These are phyloP conservation scores for Ajuga chamaepitys DNA, from an alignment of 257 asterid genomes.

Conservation along the genomic window DNA sequence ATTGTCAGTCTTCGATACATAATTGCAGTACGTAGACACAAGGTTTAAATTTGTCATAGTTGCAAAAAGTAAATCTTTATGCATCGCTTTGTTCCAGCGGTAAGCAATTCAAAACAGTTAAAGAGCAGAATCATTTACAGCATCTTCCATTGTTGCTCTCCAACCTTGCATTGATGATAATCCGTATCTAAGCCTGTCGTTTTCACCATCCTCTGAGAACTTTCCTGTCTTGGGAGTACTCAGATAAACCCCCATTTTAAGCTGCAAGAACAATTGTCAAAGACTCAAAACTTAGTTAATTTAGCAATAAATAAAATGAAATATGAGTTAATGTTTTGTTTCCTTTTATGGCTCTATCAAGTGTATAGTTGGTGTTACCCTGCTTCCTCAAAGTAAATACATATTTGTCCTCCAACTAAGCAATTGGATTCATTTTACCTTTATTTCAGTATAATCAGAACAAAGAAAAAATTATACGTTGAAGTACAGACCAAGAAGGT, in stretches of 20 bases:
- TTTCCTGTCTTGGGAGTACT: slow-evolving; percentile 87
- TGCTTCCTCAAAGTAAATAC: neutral
- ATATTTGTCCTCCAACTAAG: too few species aligned
- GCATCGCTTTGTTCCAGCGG: neutral
- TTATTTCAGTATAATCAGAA: neutral
- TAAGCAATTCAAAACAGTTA: neutral
- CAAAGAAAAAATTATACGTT: neutral
- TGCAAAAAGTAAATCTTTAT: neutral
- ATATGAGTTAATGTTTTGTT: neutral
- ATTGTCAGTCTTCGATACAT: neutral
- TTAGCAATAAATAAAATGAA: neutral
- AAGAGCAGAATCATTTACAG: slow-evolving; percentile 48
- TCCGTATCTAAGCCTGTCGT: slow-evolving; percentile 66
- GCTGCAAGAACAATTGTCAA: slow-evolving; percentile 28
- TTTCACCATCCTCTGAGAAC: slow-evolving; percentile 76
- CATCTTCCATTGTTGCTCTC: slow-evolving; percentile 96
- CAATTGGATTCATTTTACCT: neutral
- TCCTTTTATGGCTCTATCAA: neutral
- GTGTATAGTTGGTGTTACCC: neutral
- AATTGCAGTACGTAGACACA: slow-evolving; percentile 11
- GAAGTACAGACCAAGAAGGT: too few species aligned
- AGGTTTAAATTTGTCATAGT: neutral
- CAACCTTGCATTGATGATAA: slow-evolving; percentile 95
- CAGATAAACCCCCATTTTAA: slow-evolving; percentile 76
- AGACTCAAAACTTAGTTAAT: slow-evolving; percentile 10